Evolutionary conservation across 2,329 filamentous ascomycete species (phyloP), one percentile per base, ranked within the genome.

Genomic region (Pseudocercospora macadamiae): DNA sequence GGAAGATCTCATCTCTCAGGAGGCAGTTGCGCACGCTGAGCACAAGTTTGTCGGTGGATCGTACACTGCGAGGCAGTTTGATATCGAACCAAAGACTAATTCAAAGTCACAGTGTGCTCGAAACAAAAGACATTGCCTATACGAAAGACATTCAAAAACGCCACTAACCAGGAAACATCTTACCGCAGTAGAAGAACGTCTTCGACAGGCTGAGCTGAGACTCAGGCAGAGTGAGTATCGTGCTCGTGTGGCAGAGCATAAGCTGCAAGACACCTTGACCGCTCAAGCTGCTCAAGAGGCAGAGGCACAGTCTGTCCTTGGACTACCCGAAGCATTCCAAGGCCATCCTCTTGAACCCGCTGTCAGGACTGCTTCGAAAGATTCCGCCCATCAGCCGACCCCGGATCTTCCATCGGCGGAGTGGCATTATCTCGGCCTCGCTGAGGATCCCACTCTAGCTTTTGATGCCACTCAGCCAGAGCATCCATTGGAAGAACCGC

Each of bases 61-160:
- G n/a, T n/a, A n/a, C n/a, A n/a, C n/a, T n/a, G n/a, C n/a, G n/a
- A n/a, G n/a, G n/a, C n/a, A n/a, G n/a, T n/a, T n/a, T n/a, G n/a
- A n/a, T n/a, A n/a, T n/a, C n/a, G n/a, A n/a, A n/a, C n/a, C n/a
- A n/a, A n/a, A n/a, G n/a, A n/a, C n/a, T n/a, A n/a, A n/a, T n/a
- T n/a, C n/a, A n/a, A n/a, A n/a, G n/a, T n/a, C n/a, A n/a, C n/a
- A n/a, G 3, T 82, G 79, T 63, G 66, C 73, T 48, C 76, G 75
- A 56, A 78, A 79, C 63, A 72, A 75, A 39, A 70, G 79, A 12
- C 75, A 79, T 59, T 82, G 80, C 59, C 68, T 80, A 5, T 82
- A 82, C 56, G 79, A 82, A 63, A 79, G 77, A 61, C 75, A 80
- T 51, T 73, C 74, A n/a, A 73, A 76, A 44, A 82, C 79, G 10